Conservation (phyloP, 495 filamentous ascomycete genomes). For the Margaritispora aquatica region DNA sequence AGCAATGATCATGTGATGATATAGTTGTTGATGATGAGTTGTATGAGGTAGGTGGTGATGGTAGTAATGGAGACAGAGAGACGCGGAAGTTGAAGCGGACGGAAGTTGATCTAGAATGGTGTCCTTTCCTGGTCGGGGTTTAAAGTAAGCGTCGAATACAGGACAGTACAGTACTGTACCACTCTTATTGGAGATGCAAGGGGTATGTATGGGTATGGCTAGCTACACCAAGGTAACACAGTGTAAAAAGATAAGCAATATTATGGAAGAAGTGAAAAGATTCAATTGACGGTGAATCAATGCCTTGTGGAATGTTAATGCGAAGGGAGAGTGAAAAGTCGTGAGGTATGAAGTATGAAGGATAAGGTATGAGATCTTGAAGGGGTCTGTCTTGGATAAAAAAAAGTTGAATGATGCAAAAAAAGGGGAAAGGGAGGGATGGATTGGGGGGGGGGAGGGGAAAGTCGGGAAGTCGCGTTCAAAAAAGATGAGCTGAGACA, state of each 20-base stretch:
- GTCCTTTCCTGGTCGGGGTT: not conserved
- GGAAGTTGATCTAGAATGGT: not conserved
- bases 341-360: not conserved
- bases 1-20: slow-evolving; percentile 3
- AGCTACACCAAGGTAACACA: not conserved
- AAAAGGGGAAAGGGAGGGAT: not conserved
- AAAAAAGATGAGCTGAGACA: not conserved
- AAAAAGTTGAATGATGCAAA: no score
- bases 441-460: not conserved
- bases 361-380: no score
- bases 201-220: no score
- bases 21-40: no score
- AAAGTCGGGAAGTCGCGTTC: not conserved
- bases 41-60: not conserved
- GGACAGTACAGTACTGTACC: no score
- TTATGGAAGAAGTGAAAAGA: not conserved
- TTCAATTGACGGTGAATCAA: not conserved
- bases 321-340: not conserved
- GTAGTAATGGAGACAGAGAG: not conserved
- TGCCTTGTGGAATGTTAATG: no score
- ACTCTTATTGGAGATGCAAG: no score
- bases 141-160: not conserved
- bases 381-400: no score
- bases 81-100: not conserved
- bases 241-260: not conserved